Percentiles rank a stretch among this genome's conserved stretches.
phyloP scores from a whole-genome alignment of 371 early-diverging fungal species.

The Vairimorpha necatrix region DNA sequence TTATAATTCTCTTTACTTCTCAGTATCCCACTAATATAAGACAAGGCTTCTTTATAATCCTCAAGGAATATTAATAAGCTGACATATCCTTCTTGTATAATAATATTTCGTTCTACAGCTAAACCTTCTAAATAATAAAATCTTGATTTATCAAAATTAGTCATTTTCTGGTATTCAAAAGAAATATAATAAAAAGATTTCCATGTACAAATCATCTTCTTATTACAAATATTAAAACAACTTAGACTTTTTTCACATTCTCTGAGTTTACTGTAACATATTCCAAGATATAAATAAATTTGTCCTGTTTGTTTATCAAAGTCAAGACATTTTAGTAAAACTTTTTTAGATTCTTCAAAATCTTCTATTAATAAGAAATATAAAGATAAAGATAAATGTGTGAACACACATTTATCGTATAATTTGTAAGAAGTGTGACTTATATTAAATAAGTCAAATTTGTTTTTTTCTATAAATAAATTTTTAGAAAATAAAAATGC shows the following conservation, averaged over 20 bases:
- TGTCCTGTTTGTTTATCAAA: constrained; percentile 23
- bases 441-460: constrained; percentile 20
- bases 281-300: constrained; percentile 45
- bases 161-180: constrained; percentile 50
- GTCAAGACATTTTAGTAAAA: constrained; percentile 30
- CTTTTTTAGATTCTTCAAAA: constrained; percentile 44
- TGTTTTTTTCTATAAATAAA: constrained; percentile 5
- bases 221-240: constrained; percentile 38
- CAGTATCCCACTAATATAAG: neutral
- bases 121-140: constrained; percentile 36
- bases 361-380: constrained; percentile 42
- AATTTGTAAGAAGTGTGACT: constrained; percentile 6
- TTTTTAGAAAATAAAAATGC: constrained; percentile 2
- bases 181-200: constrained; percentile 46
- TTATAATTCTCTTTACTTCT: neutral
- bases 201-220: constrained; percentile 27
- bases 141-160: constrained; percentile 44
- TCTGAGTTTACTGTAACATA: constrained; percentile 32
- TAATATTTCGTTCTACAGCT: constrained; percentile 15
- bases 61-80: constrained; percentile 47
- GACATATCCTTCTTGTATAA: constrained; percentile 24
- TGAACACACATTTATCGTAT: constrained; percentile 26
- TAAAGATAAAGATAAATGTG: constrained; percentile 30
- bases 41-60: constrained; percentile 43
- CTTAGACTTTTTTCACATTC: constrained; percentile 46